Base-by-base conservation (phyloP, 1,284 basidiomycete species). In the Microbotryum silenes-acaulis region DNA sequence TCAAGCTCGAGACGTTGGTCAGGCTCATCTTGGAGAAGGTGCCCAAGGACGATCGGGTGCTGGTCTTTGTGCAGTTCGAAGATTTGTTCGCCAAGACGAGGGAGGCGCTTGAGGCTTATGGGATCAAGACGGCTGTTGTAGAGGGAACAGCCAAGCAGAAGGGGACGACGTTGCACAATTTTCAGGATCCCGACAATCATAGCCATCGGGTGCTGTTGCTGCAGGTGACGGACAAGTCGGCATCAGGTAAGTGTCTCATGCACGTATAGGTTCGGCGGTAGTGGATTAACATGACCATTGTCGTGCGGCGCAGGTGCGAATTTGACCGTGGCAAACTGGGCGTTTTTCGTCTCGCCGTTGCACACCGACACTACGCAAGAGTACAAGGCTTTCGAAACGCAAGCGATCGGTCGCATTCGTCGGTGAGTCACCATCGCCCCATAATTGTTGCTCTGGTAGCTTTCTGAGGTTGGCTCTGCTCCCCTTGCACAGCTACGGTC, bases 41-140 rank as follows among this genome's bases (percentile, higher is more conserved):
- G 27, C 84, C 87, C 1, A 81, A 82, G 68, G 78, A 85, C 18
- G 90, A 96, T 69, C 85, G 90, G 3, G 82, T 93, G 16, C 81
- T 97, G 47, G 83, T 97, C 57, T 97, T 97, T 75, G 87, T 94
- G 16, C 92, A 97, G 72, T 97, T 94, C 80, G 86, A 85, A 10
- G 93, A 96, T 74, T 81, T 97, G 64, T 89, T 88, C 80, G 84
- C 84, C 72, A 96, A 94, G 75, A 88, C 96, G 46, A 84, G 84
- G 7, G 88, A 91, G 63, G 89, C 90, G 0, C 81, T 97, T 63
- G 77, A 75, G 1, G 81, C 82, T 51, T 82, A 90, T 71, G 81
- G 82, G 21, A 84, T 97, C 72, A 79, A 80, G 37, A 91, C 85
- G 76, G 81, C 89, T 46, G 86, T 91, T 72, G 87, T 96, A 73